phyloP scores from a whole-genome alignment of 2,329 filamentous ascomycete species.

The Penicillium sp. region DNA sequence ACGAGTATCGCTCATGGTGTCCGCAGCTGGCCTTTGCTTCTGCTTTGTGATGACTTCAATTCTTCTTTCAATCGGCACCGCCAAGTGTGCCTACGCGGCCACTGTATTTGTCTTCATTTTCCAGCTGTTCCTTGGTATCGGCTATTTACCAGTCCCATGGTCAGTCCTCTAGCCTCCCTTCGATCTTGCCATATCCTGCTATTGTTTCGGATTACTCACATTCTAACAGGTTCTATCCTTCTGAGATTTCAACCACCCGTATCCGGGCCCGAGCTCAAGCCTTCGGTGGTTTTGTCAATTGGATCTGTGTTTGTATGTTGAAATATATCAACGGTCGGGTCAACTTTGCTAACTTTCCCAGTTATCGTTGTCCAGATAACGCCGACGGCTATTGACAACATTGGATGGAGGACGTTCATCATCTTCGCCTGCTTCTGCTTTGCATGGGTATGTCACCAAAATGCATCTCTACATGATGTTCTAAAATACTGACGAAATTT shows the following conservation, averaged over 20 bases:
- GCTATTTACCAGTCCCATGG: slow-evolving; percentile 49
- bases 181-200: too few species aligned
- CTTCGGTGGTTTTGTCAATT: slow-evolving; percentile 40
- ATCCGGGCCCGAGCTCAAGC: slow-evolving; percentile 44
- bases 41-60: slow-evolving; percentile 47
- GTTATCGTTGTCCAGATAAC: slow-evolving; percentile 13
- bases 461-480: neutral
- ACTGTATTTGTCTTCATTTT: slow-evolving; percentile 50
- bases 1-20: slow-evolving; percentile 43
- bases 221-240: slow-evolving; percentile 37
- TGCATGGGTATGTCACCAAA: slow-evolving; percentile 17
- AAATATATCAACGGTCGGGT: slow-evolving; percentile 16
- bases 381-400: slow-evolving; percentile 29
- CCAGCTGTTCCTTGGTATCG: slow-evolving; percentile 47
- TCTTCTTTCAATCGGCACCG: slow-evolving; percentile 37
- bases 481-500: slow-evolving; percentile 12
- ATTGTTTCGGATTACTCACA: neutral
- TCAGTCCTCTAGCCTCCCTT: neutral
- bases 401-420: slow-evolving; percentile 33
- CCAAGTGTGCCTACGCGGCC: slow-evolving; percentile 41
- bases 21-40: slow-evolving; percentile 44
- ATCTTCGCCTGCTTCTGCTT: slow-evolving; percentile 30
- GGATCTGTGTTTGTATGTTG: slow-evolving; percentile 39
- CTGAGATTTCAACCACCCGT: slow-evolving; percentile 45
- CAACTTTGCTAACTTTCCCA: slow-evolving; percentile 15